Evolutionary conservation across 176 grass and related monocot species (phyloP).

Genomic region (Secale cereale): DNA sequence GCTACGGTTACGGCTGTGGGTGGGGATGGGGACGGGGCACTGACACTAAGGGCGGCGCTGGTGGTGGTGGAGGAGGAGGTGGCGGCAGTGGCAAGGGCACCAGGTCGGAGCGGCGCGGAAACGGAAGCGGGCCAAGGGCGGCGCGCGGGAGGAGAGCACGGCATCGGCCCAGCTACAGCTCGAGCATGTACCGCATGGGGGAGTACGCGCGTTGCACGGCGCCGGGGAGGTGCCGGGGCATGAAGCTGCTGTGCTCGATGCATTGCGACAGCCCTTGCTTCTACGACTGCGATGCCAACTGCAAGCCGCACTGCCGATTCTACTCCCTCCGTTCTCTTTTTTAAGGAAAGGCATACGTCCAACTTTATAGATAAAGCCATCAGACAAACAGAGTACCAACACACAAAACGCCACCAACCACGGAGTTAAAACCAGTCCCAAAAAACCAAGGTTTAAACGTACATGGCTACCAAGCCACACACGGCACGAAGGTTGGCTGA

Average conservation of each 20-base stretch:
- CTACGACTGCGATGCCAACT: slow-evolving; percentile 85
- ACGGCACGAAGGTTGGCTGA: too few relatives aligned
- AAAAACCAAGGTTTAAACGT: too few relatives aligned
- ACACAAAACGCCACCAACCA: too few relatives aligned
- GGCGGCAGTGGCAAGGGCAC: neutral
- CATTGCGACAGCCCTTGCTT: slow-evolving; percentile 86
- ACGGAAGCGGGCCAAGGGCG: neutral
- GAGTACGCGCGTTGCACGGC: slow-evolving; percentile 79
- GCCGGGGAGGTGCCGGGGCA: slow-evolving; percentile 56
- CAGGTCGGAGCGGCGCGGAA: neutral
- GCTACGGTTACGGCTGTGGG: slow-evolving; percentile 12
- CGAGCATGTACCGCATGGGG: slow-evolving; percentile 62
- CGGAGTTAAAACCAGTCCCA: too few relatives aligned
- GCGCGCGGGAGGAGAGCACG: neutral
- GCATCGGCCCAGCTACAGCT: slow-evolving; percentile 67
- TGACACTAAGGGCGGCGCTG: slow-evolving; percentile 30
- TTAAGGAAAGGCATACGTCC: too few relatives aligned
- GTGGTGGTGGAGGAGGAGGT: neutral
- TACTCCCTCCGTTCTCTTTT: too few relatives aligned
- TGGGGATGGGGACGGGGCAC: slow-evolving; percentile 42
- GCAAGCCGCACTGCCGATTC: slow-evolving; percentile 84
- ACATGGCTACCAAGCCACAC: too few relatives aligned
- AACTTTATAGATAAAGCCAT: too few relatives aligned
- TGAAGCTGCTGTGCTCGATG: slow-evolving; percentile 80
- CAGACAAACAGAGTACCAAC: too few relatives aligned